These are phyloP conservation scores for Alternaria arbusti DNA, from an alignment of 2,329 filamentous ascomycete genomes.

Conservation along the genomic window DNA sequence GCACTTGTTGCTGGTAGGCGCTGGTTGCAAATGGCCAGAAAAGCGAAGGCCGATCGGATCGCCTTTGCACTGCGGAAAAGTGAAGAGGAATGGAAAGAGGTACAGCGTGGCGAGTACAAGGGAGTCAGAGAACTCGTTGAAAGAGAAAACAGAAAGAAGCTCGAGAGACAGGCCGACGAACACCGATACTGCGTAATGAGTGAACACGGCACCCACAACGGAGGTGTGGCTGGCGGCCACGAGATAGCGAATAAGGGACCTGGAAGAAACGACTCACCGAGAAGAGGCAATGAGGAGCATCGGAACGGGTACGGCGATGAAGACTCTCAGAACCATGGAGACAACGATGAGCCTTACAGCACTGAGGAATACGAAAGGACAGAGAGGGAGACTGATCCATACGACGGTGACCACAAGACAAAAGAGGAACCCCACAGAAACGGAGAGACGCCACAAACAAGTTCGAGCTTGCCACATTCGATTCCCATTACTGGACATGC, in stretches of 20 bases:
- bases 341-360: neutral
- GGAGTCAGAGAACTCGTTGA: neutral
- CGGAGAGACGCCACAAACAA: neutral
- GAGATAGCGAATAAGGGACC: neutral
- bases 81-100: fast-evolving
- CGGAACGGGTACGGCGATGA: fast-evolving
- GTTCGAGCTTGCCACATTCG: fast-evolving
- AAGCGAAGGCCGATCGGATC: neutral
- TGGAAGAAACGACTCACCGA: neutral
- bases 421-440: fast-evolving
- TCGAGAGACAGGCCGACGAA: fast-evolving
- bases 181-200: neutral
- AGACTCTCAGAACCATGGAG: neutral
- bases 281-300: neutral
- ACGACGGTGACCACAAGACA: neutral
- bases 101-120: neutral
- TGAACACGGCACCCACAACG: neutral
- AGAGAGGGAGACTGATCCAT: neutral
- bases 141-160: fast-evolving
- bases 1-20: neutral
- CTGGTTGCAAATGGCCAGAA: neutral
- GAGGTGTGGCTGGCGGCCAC: neutral
- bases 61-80: neutral
- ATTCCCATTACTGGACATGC: neutral
- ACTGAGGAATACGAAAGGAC: neutral